phyloP scores from a whole-genome alignment of 2,329 filamentous ascomycete species.

The Didymella pinodella region DNA sequence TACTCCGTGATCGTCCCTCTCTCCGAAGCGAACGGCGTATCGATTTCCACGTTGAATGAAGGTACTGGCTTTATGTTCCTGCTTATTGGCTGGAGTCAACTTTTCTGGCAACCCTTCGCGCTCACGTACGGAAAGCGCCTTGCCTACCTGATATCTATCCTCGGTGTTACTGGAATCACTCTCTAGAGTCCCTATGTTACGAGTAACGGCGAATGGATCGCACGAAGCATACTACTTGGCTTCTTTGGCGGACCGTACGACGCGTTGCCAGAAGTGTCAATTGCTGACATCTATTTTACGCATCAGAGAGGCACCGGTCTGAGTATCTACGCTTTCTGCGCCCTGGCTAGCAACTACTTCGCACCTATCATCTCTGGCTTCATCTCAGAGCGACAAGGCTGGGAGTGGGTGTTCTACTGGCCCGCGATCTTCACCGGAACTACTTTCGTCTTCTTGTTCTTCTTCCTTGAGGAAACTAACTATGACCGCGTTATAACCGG shows the following conservation, averaged over 20 bases:
- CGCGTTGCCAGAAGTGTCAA: conserved; percentile 57
- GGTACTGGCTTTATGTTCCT: conserved; percentile 64
- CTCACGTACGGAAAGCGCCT: conserved; percentile 61
- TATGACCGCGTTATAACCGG: conserved; percentile 53
- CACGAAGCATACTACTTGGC: conserved; percentile 57
- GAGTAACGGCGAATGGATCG: conserved; percentile 58
- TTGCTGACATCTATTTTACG: conserved; percentile 53
- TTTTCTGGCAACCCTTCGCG: conserved; percentile 63
- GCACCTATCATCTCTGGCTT: conserved; percentile 50
- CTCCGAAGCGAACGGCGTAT: conserved; percentile 57
- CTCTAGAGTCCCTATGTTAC: conserved; percentile 57
- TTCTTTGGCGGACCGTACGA: conserved; percentile 60
- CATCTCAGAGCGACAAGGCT: conserved; percentile 48
- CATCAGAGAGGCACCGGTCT: conserved; percentile 46
- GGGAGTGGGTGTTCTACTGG: conserved; percentile 56
- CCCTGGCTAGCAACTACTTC: conserved; percentile 49
- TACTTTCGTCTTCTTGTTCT: conserved; percentile 62
- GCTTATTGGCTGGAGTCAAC: conserved; percentile 60
- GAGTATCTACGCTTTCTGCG: conserved; percentile 43
- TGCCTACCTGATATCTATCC: conserved; percentile 56
- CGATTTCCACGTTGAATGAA: conserved; percentile 55
- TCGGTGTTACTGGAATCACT: conserved; percentile 51
- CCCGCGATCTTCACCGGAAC: conserved; percentile 62
- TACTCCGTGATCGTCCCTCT: conserved; percentile 61
- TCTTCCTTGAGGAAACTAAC: conserved; percentile 69